These are phyloP conservation scores for Mucor piriformis DNA, from an alignment of 371 early-diverging fungal genomes.

Conservation along the genomic window DNA sequence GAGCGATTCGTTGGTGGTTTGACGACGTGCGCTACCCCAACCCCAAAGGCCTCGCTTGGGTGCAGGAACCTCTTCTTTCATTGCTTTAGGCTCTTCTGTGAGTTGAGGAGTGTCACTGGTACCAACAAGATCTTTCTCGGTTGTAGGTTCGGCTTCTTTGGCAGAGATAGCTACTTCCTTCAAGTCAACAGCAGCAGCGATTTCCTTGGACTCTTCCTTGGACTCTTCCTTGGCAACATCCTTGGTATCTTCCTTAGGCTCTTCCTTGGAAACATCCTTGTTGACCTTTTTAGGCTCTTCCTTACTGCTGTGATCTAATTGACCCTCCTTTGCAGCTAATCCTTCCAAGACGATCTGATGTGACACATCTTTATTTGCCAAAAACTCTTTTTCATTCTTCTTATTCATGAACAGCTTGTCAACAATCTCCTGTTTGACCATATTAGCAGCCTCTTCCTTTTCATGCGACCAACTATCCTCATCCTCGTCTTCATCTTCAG, in stretches of 20 bases:
- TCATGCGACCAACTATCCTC: background rate
- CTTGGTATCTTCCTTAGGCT: background rate
- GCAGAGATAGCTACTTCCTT: no score
- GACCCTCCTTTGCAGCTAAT: background rate
- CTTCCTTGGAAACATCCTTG: background rate
- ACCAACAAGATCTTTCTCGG: no score
- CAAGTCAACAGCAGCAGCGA: no score
- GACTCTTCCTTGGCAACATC: background rate
- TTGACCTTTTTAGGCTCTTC: background rate
- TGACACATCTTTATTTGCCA: no score
- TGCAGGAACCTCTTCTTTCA: background rate
- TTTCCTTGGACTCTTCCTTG: no score
- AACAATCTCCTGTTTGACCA: background rate
- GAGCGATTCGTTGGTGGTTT: slow-evolving; percentile 10
- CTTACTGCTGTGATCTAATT: background rate
- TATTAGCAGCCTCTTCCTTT: background rate
- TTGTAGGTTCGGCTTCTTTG: no score
- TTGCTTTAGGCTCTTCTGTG: no score
- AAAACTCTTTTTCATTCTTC: background rate
- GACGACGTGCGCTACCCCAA: slow-evolving; percentile 33
- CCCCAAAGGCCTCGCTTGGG: slow-evolving; percentile 26
- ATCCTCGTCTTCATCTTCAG: slow-evolving; percentile 8
- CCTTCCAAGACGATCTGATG: no score
- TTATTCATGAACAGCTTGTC: background rate
- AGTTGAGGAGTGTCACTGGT: no score